Base-by-base conservation (phyloP, 1,284 basidiomycete species). In the Melampsora americana region DNA sequence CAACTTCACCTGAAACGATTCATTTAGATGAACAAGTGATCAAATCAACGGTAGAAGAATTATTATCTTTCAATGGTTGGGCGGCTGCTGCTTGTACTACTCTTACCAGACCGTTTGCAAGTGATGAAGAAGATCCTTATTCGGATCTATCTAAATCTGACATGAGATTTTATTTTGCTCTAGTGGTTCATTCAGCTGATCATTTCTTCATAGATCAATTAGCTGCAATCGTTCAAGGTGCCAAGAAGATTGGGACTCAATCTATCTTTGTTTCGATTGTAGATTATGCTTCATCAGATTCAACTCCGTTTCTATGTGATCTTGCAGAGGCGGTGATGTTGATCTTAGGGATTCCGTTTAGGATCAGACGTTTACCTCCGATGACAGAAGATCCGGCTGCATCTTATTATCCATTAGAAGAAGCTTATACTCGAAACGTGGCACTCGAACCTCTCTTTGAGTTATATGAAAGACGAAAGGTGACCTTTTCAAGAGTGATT, bases 141-240 rank as follows among this genome's bases (percentile, higher is more conserved):
- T 90, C 92, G 79, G 93, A 94, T 82, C 88, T 97, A 9, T 39
- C 39, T 6, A 86, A 86, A 44, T 87, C 90, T 72, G 89, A 92
- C 79, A 88, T 90, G 79, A 86, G 95, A n/a, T 96, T 95, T 85
- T 97, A 90, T 82, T 88, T 97, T 78, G 93, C 92, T 76, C 90
- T 96, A 79, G 89, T 94, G 78, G 91, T 97, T 50, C 93, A 97
- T 83, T 95, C 92, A 14, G 94, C 94, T 6, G 94, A 97, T 85
- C 94, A 97, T 83, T 97, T 97, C 85, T 87, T 97, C 64, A 91
- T 95, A 78, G 94, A 97, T 85, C 94, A 97, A 83, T 88, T 97
- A 39, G 92, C 94, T 20, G 92, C 95, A 79, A 95, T 97, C 79
- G 91, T 97, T 2, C 94, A 97, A 83, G 87, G 96, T 80, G 91